Evolutionary conservation across 208 protist genomes (phyloP).

Genomic region (Kentomonas sorsogonicus): DNA sequence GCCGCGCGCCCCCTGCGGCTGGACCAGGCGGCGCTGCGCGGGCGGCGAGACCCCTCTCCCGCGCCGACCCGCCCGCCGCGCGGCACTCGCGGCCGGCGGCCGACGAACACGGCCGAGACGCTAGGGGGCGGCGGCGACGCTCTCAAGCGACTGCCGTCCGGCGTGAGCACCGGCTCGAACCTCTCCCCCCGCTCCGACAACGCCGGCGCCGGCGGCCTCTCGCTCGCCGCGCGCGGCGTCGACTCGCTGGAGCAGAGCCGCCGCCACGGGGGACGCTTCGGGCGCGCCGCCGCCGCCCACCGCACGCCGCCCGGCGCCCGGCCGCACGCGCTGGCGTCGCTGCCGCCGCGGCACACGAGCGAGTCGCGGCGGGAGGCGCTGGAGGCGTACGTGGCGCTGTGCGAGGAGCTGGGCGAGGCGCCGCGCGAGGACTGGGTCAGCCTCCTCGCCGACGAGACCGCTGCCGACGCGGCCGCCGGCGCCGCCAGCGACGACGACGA

Average conservation of each 20-base stretch:
- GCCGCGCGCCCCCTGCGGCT: too few relatives aligned
- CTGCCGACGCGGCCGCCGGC: background rate
- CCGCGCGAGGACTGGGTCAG: slow-evolving; percentile 58
- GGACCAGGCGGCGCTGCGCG: too few relatives aligned
- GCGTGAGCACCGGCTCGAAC: background rate
- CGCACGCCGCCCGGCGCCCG: slow-evolving; percentile 6
- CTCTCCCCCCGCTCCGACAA: slow-evolving; percentile 2
- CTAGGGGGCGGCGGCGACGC: background rate
- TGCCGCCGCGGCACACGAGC: too few relatives aligned
- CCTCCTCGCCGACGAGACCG: slow-evolving; percentile 8
- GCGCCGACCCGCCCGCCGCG: slow-evolving; percentile 42
- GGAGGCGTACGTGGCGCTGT: slow-evolving; percentile 42
- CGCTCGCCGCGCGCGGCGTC: background rate
- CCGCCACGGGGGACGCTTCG: too few relatives aligned
- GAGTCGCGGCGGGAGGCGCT: slow-evolving; percentile 39
- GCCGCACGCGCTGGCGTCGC: background rate
- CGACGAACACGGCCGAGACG: slow-evolving; percentile 2
- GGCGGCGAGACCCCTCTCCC: slow-evolving; percentile 26
- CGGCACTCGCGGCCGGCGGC: slow-evolving; percentile 18
- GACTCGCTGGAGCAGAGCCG: background rate
- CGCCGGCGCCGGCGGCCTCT: background rate
- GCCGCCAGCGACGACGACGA: background rate
- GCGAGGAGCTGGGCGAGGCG: slow-evolving; percentile 41
- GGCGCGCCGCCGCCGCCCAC: slow-evolving; percentile 5
- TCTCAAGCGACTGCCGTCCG: background rate